Evolutionary conservation across 495 filamentous ascomycete genomes (phyloP), one percentile per base, ranked within the genome.

Genomic region (Aspergillus mulundensis): DNA sequence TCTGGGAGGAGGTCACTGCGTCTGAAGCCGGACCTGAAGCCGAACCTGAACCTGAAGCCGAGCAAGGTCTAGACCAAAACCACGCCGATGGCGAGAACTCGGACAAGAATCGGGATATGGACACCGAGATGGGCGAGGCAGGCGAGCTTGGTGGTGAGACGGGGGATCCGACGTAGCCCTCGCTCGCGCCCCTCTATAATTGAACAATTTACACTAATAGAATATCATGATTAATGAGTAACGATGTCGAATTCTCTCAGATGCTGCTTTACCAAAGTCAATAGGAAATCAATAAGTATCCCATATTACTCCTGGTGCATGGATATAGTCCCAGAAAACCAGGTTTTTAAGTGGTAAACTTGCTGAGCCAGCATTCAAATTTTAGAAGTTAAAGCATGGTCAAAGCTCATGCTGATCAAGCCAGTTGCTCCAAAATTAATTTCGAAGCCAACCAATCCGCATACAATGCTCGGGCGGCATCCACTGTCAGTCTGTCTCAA

Each of bases 1-100:
- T 90, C 16, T 89, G 85, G 82, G 78, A 78, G 50, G 73, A 77
- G 44, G 18, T n/a, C n/a, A n/a, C n/a, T n/a, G n/a, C n/a, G n/a
- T n/a, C 28, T 43, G 36, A 54, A 14, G 34, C 20, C 10, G 45
- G 1, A 28, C 0, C 50, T 18, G 0, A 40, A 19, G 15, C 41
- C 23, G 18, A 43, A 19, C 7, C 21, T 18, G 12, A 38, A 49
- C 25, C 23, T 46, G 25, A 45, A 23, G 16, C 19, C n/a, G 28
- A 44, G 53, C 38, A 40, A 18, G 14, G 32, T 36, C 32, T 15
- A 7, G 32, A 7, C 32, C 19, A 44, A 21, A 49, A 42, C 49
- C 49, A n/a, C 15, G 28, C 7, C 11, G 32, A 52, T 18, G 18
- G 24, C 28, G 11, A 38, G 28, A 28, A 34, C n/a, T 34, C 36